phyloP scores from a whole-genome alignment of 1,284 basidiomycete genomes.

The Trametes pubescens region DNA sequence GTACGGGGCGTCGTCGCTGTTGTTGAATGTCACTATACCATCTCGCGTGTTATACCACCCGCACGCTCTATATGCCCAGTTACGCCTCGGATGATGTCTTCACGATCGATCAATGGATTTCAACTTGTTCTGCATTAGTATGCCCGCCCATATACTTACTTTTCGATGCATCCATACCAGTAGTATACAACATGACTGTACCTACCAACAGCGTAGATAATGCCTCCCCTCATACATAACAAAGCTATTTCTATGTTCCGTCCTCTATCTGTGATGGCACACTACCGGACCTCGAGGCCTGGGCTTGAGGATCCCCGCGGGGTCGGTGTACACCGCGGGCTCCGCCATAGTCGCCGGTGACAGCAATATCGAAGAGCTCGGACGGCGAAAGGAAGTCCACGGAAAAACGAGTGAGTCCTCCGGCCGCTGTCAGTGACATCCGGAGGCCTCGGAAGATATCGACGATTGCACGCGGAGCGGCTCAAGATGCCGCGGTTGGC shows the following conservation, averaged over 20 bases:
- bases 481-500: slow-evolving; percentile 27
- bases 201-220: slow-evolving; percentile 25
- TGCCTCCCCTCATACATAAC: slow-evolving; percentile 17
- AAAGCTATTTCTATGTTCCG: slow-evolving; percentile 2
- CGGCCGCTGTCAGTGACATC: not conserved
- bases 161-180: slow-evolving; percentile 30
- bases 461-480: slow-evolving; percentile 7
- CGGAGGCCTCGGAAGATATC: not conserved
- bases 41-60: slow-evolving; percentile 27
- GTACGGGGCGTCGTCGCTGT: not conserved
- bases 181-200: slow-evolving; percentile 30
- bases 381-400: slow-evolving; percentile 1
- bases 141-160: slow-evolving; percentile 23
- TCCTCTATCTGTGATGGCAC: not conserved
- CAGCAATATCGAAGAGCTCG: slow-evolving; percentile 15
- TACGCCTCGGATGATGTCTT: slow-evolving; percentile 15
- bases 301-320: slow-evolving; percentile 17
- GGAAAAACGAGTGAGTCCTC: slow-evolving; percentile 3
- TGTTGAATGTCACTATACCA: slow-evolving; percentile 20
- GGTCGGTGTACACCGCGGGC: slow-evolving; percentile 7
- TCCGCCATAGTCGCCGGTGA: slow-evolving; percentile 11
- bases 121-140: slow-evolving; percentile 29
- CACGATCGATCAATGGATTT: slow-evolving; percentile 10
- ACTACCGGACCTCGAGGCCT: not conserved
- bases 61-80: slow-evolving; percentile 20